Base-by-base conservation (phyloP, 768 basidiomycete species). In the Termitomyces sp. region DNA sequence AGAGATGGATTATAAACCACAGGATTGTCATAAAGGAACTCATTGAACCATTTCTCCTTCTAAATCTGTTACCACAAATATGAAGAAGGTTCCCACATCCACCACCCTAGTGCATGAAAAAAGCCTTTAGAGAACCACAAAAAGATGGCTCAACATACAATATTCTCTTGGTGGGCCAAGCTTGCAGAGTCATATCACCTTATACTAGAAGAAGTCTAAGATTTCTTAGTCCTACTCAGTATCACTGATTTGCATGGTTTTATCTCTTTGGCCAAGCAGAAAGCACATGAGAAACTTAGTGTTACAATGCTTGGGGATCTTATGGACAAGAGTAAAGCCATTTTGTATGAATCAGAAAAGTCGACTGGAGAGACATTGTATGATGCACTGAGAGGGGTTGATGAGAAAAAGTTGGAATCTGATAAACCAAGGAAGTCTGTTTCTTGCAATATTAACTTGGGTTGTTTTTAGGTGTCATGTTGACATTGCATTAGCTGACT, bases 361-460 rank as follows among this genome's bases (percentile, higher is more conserved):
- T 79, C 83, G 29, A 92, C 84, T 0, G 96, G 95, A 1, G 90
- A 94, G 71, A 96, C 84, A 45, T 73, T 98, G 29, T 95, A 85
- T 68, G 92, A 92, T 20, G 92, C 86, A 0, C 73, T 96, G 14
- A 81, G 92, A 17, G 97, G 97, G 0, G 78, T 94, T 32, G 97
- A 98, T 67, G 83, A 89, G 37, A 83, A 85, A 57, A 83, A 83
- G 61, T 74, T 98, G 47, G 91, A 94, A 70, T 87, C 86, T 37
- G 89, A 93, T 70, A 93, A 93, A 69, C 85, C 87, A 53, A 79
- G 96, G 66, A 94, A 94, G 72, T 92, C 89, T 8, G 94, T 99
- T 25, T 93, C 91, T 11, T 95, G 92, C 60, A 96, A 98, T 70
- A 91, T 98, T 68, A 98, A 94, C 68, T 95, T 96, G 66, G 70